Evolutionary conservation across 2,329 filamentous ascomycete species (phyloP).

Genomic region (Colletotrichum caudatum): DNA sequence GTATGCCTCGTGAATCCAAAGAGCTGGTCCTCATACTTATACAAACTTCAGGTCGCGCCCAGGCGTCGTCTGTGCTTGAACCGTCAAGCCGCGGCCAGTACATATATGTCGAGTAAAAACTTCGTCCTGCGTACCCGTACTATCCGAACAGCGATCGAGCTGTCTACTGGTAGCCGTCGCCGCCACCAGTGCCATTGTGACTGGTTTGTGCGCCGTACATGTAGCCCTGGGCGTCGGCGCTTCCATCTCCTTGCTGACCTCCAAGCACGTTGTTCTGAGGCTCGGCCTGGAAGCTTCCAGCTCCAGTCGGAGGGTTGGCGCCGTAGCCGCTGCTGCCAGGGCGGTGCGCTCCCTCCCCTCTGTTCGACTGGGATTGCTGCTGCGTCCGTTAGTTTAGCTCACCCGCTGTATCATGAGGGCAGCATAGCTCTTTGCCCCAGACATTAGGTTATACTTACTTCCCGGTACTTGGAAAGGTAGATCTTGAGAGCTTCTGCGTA

Average conservation of each 20-base stretch:
- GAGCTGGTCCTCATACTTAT: conserved; percentile 47
- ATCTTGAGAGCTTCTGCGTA: conserved; percentile 98
- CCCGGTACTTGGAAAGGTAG: conserved; percentile 95
- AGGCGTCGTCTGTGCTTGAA: conserved; percentile 41
- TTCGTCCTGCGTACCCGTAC: background rate
- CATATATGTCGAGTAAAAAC: conserved; percentile 27
- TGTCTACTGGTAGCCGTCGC: conserved; percentile 63
- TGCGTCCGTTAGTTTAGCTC: conserved; percentile 23
- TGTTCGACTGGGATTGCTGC: conserved; percentile 69
- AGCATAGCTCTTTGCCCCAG: background rate
- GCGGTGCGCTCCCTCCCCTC: conserved; percentile 67
- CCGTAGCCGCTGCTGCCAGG: conserved; percentile 66
- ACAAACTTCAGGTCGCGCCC: conserved; percentile 48
- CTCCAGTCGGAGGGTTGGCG: conserved; percentile 55
- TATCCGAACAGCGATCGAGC: background rate
- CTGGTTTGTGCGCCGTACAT: conserved; percentile 66
- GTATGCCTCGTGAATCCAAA: conserved; percentile 27
- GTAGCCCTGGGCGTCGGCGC: conserved; percentile 57
- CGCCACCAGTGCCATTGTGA: conserved; percentile 68
- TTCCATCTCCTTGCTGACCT: conserved; percentile 58
- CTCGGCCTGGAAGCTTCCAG: conserved; percentile 61
- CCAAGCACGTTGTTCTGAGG: conserved; percentile 52
- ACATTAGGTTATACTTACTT: conserved; percentile 72
- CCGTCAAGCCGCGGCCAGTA: conserved; percentile 36
- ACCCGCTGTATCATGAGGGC: background rate